Evolutionary conservation across 352 stramenopile species (phyloP).

Genomic region (Phytophthora cajani): DNA sequence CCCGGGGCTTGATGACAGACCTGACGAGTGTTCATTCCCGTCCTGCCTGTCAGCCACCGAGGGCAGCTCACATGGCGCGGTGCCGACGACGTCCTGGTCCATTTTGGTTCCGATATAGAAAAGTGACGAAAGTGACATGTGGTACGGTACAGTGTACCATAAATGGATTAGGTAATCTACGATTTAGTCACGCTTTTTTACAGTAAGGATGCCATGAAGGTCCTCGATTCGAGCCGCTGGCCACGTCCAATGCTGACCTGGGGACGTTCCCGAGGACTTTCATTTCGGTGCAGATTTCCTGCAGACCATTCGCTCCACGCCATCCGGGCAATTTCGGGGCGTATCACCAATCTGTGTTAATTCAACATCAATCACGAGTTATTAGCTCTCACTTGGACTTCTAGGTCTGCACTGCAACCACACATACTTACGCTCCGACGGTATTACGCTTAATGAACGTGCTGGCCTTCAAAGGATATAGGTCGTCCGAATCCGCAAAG

Average conservation of each 20-base stretch:
- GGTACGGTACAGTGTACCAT: too few relatives aligned
- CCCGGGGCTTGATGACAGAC: too few relatives aligned
- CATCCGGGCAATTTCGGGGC: slow-evolving; percentile 34
- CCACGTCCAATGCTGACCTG: slow-evolving; percentile 18
- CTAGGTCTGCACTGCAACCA: too few relatives aligned
- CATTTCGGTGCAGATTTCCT: slow-evolving; percentile 37
- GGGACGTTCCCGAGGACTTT: slow-evolving; percentile 17
- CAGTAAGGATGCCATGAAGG: background rate
- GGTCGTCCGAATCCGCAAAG: slow-evolving; percentile 48
- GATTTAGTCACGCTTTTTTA: too few relatives aligned
- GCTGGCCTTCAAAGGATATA: slow-evolving; percentile 30
- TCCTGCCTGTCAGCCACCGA: too few relatives aligned
- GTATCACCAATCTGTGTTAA: slow-evolving; percentile 23
- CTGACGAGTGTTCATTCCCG: too few relatives aligned
- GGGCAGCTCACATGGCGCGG: too few relatives aligned
- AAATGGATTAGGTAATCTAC: too few relatives aligned
- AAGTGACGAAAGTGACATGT: too few relatives aligned
- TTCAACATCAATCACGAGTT: background rate
- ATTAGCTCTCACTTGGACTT: too few relatives aligned
- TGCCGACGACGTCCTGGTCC: too few relatives aligned
- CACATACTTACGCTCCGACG: slow-evolving; percentile 38
- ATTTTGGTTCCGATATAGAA: too few relatives aligned
- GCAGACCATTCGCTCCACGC: slow-evolving; percentile 33
- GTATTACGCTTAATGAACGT: slow-evolving; percentile 43
- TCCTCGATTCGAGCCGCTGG: slow-evolving; percentile 25